phyloP scores from a whole-genome alignment of 2,329 filamentous ascomycete species.

The Sarocladiaceae sp. region DNA sequence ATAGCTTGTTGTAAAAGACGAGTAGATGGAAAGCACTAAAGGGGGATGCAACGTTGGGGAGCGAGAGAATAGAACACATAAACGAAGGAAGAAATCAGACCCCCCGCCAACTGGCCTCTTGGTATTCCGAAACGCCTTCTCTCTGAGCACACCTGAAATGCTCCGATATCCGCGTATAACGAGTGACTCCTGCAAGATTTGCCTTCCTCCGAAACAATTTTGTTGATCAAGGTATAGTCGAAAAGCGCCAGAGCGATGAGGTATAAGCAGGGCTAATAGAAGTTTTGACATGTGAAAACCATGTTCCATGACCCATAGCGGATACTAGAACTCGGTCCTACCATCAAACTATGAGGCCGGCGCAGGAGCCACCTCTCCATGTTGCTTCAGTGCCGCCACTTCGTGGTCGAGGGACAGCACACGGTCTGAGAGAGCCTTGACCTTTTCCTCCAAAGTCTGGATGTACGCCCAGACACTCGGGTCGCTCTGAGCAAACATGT shows the following conservation, averaged over 20 bases:
- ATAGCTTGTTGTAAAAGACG: too few species aligned
- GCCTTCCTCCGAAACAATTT: not conserved
- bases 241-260: not conserved
- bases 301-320: too few species aligned
- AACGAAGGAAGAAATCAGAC: slow-evolving; percentile 2
- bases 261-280: not conserved
- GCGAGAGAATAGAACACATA: not conserved
- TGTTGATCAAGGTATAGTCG: not conserved
- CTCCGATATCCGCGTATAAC: slow-evolving; percentile 1
- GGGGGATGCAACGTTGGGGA: not conserved
- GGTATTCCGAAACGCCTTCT: slow-evolving; percentile 10
- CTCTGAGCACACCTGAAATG: slow-evolving; percentile 4
- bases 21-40: not conserved
- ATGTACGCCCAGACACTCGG: slow-evolving; percentile 70
- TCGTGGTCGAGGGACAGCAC: slow-evolving; percentile 29
- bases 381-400: slow-evolving; percentile 28
- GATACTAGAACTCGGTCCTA: not conserved
- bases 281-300: not conserved
- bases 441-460: slow-evolving; percentile 60
- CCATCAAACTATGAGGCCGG: not conserved
- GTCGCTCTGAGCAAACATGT: slow-evolving; percentile 59
- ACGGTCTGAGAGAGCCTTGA: slow-evolving; percentile 32
- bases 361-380: slow-evolving; percentile 18
- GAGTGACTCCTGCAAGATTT: slow-evolving; percentile 4
- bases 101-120: not conserved